Conservation (phyloP, 768 basidiomycete species). For the Pulveroboletus sp. region DNA sequence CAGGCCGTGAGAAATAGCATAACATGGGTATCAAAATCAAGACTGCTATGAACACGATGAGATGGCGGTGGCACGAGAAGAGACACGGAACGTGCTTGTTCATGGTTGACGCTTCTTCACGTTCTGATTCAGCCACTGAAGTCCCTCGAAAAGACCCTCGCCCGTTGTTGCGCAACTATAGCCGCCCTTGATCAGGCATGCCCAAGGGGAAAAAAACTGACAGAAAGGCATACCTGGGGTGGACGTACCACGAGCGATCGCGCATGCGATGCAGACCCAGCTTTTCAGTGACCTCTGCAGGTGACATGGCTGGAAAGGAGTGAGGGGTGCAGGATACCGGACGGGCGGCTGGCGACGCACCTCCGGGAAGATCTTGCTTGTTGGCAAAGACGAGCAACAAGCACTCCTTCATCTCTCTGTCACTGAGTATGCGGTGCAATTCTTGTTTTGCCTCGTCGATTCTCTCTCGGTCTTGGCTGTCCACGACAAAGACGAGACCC, state of each 20-base stretch:
- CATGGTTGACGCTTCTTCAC: slow-evolving; percentile 88
- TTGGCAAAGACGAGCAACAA: slow-evolving; percentile 97
- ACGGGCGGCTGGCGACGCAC: slow-evolving; percentile 43
- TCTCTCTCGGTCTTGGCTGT: slow-evolving; percentile 91
- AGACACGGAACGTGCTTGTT: slow-evolving; percentile 24
- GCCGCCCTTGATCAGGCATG: slow-evolving; percentile 1
- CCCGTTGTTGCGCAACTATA: slow-evolving; percentile 91
- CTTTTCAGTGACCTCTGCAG: slow-evolving; percentile 97
- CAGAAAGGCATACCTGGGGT: slow-evolving; percentile 71
- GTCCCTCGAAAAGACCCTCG: slow-evolving; percentile 94
- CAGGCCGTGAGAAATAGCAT: slow-evolving; percentile 34
- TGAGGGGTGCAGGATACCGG: neutral
- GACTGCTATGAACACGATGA: slow-evolving; percentile 23
- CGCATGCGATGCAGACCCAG: slow-evolving; percentile 93
- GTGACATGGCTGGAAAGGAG: slow-evolving; percentile 78
- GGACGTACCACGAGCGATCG: slow-evolving; percentile 98
- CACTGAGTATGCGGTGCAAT: slow-evolving; percentile 91
- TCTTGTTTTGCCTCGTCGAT: slow-evolving; percentile 97
- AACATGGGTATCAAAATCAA: slow-evolving; percentile 33
- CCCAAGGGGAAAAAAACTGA: neutral
- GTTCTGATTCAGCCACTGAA: slow-evolving; percentile 96
- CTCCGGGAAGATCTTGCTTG: slow-evolving; percentile 97
- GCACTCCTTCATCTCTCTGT: slow-evolving; percentile 98
- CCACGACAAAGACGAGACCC: slow-evolving; percentile 96
- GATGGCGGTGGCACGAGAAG: slow-evolving; percentile 20